Evolutionary conservation across 23 red algal genomes (phyloP).

Genomic region (Agarophyton chilense): DNA sequence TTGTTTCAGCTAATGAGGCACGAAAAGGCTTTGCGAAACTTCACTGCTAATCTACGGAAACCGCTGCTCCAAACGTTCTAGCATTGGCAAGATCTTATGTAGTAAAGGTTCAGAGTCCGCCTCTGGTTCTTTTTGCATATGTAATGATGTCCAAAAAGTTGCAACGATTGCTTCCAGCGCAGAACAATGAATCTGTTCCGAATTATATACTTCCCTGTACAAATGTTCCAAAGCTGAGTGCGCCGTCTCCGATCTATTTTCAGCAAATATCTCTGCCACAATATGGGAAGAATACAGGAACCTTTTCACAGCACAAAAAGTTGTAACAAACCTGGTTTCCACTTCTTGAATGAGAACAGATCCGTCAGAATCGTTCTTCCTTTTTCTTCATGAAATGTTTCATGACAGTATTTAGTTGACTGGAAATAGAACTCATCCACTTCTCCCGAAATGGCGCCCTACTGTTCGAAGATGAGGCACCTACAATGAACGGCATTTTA

Average conservation of each 20-base stretch:
- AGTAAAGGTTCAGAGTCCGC: background rate
- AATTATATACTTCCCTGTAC: background rate
- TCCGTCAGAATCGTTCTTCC: background rate
- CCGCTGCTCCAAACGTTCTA: background rate
- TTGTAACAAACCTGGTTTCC: background rate
- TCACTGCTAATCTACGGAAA: background rate
- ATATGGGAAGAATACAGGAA: background rate
- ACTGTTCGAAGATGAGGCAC: background rate
- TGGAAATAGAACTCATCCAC: background rate
- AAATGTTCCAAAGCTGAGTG: background rate
- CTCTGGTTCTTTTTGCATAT: constrained; percentile 8
- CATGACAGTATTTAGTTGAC: background rate
- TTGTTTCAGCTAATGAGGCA: background rate
- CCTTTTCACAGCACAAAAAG: background rate
- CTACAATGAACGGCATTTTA: background rate
- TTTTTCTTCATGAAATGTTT: background rate
- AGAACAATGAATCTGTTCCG: background rate
- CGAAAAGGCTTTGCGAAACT: background rate
- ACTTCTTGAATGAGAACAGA: background rate
- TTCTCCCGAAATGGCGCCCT: background rate
- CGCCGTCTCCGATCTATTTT: background rate
- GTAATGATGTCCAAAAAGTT: background rate
- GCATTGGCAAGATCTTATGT: background rate
- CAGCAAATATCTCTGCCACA: background rate
- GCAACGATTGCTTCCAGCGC: background rate